Base-by-base conservation (phyloP, 805 yeast species). In the Nakazawaea peltata region DNA sequence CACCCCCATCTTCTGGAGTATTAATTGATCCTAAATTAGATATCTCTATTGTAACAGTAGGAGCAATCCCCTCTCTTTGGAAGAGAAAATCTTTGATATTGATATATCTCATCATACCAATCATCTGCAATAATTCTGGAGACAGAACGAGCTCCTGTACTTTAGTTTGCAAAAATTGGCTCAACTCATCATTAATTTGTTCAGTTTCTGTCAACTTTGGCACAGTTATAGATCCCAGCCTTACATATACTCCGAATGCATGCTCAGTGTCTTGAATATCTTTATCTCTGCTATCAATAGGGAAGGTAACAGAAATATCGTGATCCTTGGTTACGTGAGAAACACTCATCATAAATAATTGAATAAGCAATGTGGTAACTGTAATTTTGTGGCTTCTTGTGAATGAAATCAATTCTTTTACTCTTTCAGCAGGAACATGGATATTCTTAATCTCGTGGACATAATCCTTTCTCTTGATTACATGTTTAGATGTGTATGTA, bases 41-140 rank as follows among this genome's bases (percentile, higher is more conserved):
- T 8, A 37, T 10, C 13, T 26, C 31, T 3, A 32, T 10, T 7
- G 36, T 33, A 3, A 15, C 4, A 8, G 2, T n/a, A 4, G 26
- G 11, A 8, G 28, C 23, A 10, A 19, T 30, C 6, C 30, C 28
- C 5, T 16, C 16, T 7, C 12, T 12, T 6, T 13, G n/a, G 7
- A 19, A 4, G 9, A 33, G 4, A 11, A 12, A 33, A 4, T 29
- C 28, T 18, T 21, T 32, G 15, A 28, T 17, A 28, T 36, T 15
- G 5, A 36, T 29, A 26, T 36, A 32, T 7, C 28, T 21, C n/a
- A 36, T 15, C 41, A 33, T 33, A 13, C 34, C 37, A 19, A 31
- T 14, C 4, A 7, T 18, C 9, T 29, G 11, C 11, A 34, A 14
- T n/a, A n/a, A n/a, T n/a, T n/a, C n/a, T n/a, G n/a, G n/a, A n/a